Base-by-base conservation (phyloP, 257 asterid species). In the Lycium barbarum region DNA sequence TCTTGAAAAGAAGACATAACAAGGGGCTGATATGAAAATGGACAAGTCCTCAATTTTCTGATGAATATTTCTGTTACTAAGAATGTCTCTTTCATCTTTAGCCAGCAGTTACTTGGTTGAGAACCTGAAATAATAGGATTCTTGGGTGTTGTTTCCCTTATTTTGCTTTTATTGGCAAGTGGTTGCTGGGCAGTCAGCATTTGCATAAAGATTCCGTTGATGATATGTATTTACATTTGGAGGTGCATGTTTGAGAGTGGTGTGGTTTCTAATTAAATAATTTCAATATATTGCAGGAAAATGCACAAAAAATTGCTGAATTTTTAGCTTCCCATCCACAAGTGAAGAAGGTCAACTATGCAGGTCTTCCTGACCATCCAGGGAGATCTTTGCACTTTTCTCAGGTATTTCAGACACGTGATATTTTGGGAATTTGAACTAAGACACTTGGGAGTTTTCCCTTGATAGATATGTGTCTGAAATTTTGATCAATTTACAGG, bases 291-390 rank as follows among this genome's bases (percentile, higher is more conserved):
- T 67, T 35, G 76, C 76, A 67, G 98, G 97, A 93, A 55, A 94
- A 96, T 74, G 97, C 98, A 5, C 95, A 94, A 87, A 96, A 93
- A 74, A 93, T 96, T 84, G 98, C 98, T 1, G 99, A 94, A 87
- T 96, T 93, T 65, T 97, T 96, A 11, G 67, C 91, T 33, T 87
- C 95, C 63, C 98, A 94, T 87, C 98, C 97, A 0, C 90, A 92
- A 59, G 97, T 96, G 76, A 90, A 85, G 78, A 91, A 83, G 87
- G 98, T 96, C 79, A 90, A 93, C 84, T 93, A 93, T 79, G 98
- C 99, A 5, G 98, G 96, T 87, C 98, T 96, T 79, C 91, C 93
- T 17, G 66, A 84, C 67, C 99, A 94, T 88, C 94, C 93, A 2
- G 98, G 99, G 59, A 94, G 90, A 58, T 86, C 94, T 43, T 88